Base-by-base conservation (phyloP, 345 rosid genomes). In the Lepidium aucheri region DNA sequence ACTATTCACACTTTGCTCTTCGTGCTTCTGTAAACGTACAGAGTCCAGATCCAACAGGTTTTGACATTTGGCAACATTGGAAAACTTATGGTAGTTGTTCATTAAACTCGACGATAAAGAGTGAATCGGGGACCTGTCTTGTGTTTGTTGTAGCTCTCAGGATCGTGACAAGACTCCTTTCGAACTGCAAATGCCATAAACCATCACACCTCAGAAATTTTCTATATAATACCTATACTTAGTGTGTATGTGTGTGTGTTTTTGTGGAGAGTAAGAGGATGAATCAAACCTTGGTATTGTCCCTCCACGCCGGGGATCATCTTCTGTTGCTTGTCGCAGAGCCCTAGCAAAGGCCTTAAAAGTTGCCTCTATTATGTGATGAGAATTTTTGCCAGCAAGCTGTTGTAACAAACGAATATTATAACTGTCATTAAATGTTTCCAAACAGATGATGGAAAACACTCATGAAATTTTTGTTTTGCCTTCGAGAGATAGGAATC, bases 331-430 rank as follows among this genome's bases (percentile, higher is more conserved):
- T 70, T 85, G 91, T 55, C 96, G 80, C 49, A 94, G 86, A 69
- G 99, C 99, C 75, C 97, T 94, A 26, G 96, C 93, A 73, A 90
- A 94, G 53, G 97, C 96, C 79, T 94, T 94, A 75, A 94, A 94
- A 13, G 96, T 90, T 55, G 99, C 99, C 82, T 90, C 97, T 42
- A 86, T 84, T 41, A 90, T 88, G 68, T 90, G 99, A 74, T 94
- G 99, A 53, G 97, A 88, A 72, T 90, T 90, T 69, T 60, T 85
- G 50, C 97, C 97, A 52, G 91, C 90, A 76, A 88, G 95, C 99
- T 94, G 85, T 52, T 20, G 18, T 44, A 66, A 42, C 42, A 73
- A 53, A 43, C 63, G 2, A 11, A 5, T 17, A 46, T 41, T 17
- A n/a, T 14, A 41, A 47, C 30, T 10, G 4, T 34, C 26, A 26